Base-by-base conservation (phyloP, 495 filamentous ascomycete species). In the Daldinia grandis region DNA sequence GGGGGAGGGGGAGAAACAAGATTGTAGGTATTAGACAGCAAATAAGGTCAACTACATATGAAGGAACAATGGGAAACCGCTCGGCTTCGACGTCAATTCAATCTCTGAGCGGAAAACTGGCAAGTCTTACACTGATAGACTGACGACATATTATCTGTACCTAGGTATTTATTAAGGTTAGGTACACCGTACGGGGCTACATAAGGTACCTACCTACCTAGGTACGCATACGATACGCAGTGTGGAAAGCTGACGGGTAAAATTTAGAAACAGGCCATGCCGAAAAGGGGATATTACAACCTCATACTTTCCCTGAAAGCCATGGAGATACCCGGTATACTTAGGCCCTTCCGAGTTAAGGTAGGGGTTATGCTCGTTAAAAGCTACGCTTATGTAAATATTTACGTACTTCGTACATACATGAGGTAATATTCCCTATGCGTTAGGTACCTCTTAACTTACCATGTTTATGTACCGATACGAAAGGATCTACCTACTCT, bases 161-260 rank as follows among this genome's bases (percentile, higher is more conserved):
- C 7, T 58, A 69, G 40, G 55, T 62, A 63, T 59, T 66, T 66
- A 66, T 62, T 66, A 71, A 71, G 47, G 68, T 67, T 65, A 60
- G 51, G 47, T 63, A 60, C 59, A 19, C n/a, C n/a, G 44, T 62
- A 59, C 33, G n/a, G n/a, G n/a, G n/a, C 37, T 65, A 65, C 61
- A 58, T 64, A 60, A 62, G n/a, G 58, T 68, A 62, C 65, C 1
- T 15, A 47, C 33, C 12, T 14, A 35, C n/a, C n/a, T n/a, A 35
- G 3, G 33, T 35, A 35, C 31, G 31, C 31, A 35, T 27, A n/a
- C 4, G 4, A 4, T 44, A 40, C 37, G 37, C 37, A 40, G 37
- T 17, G n/a, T 40, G 37, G 35, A 50, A 14, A 61, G 58, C 58
- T 68, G 62, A 58, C 53, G 53, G 64, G 64, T 64, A 64, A 66